Conservation (phyloP, 306 rosid species). For the Dalbergia cochinchinensis region DNA sequence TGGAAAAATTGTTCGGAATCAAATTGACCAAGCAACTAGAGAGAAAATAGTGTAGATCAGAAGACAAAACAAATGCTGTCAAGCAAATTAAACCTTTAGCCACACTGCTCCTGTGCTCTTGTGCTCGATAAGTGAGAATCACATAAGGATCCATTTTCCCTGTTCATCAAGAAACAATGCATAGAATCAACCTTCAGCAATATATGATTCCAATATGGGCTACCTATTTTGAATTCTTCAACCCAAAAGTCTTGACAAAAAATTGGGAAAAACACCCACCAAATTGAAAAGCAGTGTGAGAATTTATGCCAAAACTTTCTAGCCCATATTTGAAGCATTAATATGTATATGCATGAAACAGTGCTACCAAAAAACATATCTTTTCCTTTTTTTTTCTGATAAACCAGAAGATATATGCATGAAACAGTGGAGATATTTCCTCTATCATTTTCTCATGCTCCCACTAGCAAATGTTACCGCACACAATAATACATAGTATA, state of each 20-base stretch:
- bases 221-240: background rate
- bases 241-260: background rate
- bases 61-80: background rate
- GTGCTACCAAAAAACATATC: no score
- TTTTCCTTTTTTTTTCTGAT: no score
- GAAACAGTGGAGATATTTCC: background rate
- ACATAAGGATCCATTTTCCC: constrained; percentile 59
- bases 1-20: background rate
- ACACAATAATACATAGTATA: background rate
- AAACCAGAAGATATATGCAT: no score
- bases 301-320: background rate
- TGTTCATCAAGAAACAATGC: constrained; percentile 16
- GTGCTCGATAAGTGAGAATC: constrained; percentile 51
- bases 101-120: constrained; percentile 55
- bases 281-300: background rate
- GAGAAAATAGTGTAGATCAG: background rate
- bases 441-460: background rate
- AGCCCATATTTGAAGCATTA: background rate
- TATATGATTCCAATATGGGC: background rate
- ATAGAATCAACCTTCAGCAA: background rate
- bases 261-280: background rate
- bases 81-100: constrained; percentile 41
- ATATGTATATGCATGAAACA: background rate
- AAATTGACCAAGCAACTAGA: background rate
- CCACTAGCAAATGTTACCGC: background rate